Evolutionary conservation across 805 yeast genomes (phyloP).

Genomic region (Teunomyces pallodes): DNA sequence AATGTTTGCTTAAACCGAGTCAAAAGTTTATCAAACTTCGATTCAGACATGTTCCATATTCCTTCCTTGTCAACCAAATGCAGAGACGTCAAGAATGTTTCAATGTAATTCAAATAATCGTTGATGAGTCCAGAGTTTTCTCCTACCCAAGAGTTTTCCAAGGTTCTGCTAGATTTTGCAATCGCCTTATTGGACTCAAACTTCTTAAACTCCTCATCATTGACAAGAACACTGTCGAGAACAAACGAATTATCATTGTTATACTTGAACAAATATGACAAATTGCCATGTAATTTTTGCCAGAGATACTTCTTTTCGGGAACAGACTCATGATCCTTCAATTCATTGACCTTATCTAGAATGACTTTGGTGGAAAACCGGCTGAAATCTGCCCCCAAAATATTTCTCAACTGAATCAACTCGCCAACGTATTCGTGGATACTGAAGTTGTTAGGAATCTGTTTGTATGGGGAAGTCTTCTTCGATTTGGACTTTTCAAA

Average conservation of each 20-base stretch:
- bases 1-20: constrained; percentile 4
- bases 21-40: constrained; percentile 12
- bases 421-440: constrained; percentile 35
- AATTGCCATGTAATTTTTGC: constrained; percentile 29
- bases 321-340: constrained; percentile 14
- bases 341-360: constrained; percentile 13
- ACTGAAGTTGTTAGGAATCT: constrained; percentile 31
- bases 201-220: constrained; percentile 22
- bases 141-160: constrained; percentile 12
- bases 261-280: constrained; percentile 29
- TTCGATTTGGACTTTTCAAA: constrained; percentile 11
- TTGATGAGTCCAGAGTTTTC: constrained; percentile 13
- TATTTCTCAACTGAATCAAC: constrained; percentile 20
- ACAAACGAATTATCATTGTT: constrained; percentile 31
- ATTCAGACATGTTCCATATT: constrained; percentile 12
- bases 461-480: constrained; percentile 17
- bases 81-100: constrained; percentile 6
- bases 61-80: constrained; percentile 4
- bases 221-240: constrained; percentile 34
- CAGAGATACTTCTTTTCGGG: constrained; percentile 19
- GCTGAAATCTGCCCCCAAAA: constrained; percentile 18
- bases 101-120: constrained; percentile 7
- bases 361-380: constrained; percentile 10
- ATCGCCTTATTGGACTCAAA: constrained; percentile 17
- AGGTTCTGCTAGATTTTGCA: constrained; percentile 5